phyloP scores from a whole-genome alignment of 1,139 yeast genomes.

The Sugiyamaella novakii region DNA sequence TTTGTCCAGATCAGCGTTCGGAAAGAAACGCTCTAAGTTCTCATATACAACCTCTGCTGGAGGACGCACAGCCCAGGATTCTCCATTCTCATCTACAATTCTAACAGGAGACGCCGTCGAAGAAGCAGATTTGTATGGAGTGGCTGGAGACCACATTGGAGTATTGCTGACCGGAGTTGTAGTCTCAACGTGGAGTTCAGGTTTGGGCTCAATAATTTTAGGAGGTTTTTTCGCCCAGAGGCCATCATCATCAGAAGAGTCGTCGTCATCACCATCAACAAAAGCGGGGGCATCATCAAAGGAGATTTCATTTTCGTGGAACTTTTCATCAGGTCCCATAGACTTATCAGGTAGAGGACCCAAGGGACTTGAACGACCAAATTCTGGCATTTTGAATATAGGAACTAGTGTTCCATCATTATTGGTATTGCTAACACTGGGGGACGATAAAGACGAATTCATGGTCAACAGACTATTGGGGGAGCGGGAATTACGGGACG shows the following conservation, averaged over 20 bases:
- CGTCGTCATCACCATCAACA: conserved; percentile 49
- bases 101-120: conserved; percentile 39
- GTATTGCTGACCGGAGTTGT: conserved; percentile 7
- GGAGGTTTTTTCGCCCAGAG: conserved; percentile 61
- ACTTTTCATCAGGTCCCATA: conserved; percentile 47
- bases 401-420: conserved; percentile 13
- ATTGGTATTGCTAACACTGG: conserved; percentile 1
- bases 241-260: conserved; percentile 52
- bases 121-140: conserved; percentile 28
- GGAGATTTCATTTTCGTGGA: conserved; percentile 65
- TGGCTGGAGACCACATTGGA: conserved; percentile 23
- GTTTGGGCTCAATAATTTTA: conserved; percentile 26
- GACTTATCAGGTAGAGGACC: conserved; percentile 17
- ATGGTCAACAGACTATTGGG: conserved; percentile 9
- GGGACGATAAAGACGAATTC: conserved; percentile 5
- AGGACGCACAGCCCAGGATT: conserved; percentile 70
- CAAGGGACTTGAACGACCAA: conserved; percentile 15
- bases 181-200: conserved; percentile 31
- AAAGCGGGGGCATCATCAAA: conserved; percentile 72
- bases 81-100: conserved; percentile 37
- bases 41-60: conserved; percentile 93
- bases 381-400: conserved; percentile 22
- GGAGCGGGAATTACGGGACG: conserved; percentile 8
- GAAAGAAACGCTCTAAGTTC: conserved; percentile 88
- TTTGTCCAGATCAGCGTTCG: conserved; percentile 87